These are phyloP conservation scores for Gossypium gossypioides DNA, from an alignment of 441 rosid genomes.

Conservation along the genomic window DNA sequence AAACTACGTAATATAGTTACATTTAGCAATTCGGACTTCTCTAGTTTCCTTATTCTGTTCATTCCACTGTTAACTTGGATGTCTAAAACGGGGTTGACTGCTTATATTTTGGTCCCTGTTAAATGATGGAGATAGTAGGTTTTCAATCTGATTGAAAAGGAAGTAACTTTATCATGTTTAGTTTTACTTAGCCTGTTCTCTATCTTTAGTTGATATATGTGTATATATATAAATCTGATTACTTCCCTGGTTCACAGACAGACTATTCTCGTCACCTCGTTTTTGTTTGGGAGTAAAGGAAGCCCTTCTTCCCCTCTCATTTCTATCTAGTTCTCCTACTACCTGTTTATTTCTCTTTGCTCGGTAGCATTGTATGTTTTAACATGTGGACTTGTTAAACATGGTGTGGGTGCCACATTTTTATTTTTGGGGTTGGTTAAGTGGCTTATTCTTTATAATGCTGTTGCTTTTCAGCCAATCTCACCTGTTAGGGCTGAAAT, in stretches of 20 bases:
- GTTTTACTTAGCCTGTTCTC: neutral
- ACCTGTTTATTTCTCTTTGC: neutral
- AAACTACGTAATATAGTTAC: neutral
- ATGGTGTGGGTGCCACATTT: neutral
- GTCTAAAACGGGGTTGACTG: neutral
- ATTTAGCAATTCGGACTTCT: constrained; percentile 7
- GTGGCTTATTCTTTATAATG: constrained; percentile 11
- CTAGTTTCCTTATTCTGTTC: neutral
- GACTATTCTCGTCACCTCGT: neutral
- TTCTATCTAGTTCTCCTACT: neutral
- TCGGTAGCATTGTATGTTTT: neutral
- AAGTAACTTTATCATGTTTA: neutral
- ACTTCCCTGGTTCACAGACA: neutral
- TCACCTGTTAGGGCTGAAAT: constrained; percentile 78
- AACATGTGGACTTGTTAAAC: neutral
- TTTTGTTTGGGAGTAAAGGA: neutral
- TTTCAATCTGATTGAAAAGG: constrained; percentile 7
- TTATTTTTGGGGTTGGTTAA: neutral
- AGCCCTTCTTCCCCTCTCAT: neutral
- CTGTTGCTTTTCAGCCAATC: constrained; percentile 48
- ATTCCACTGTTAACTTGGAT: neutral
- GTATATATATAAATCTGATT: neutral
- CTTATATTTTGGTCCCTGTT: neutral
- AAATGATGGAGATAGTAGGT: constrained; percentile 5
- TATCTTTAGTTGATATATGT: too few species aligned